Conservation (phyloP, 495 filamentous ascomycete species). For the Lentithecium fluviatile region DNA sequence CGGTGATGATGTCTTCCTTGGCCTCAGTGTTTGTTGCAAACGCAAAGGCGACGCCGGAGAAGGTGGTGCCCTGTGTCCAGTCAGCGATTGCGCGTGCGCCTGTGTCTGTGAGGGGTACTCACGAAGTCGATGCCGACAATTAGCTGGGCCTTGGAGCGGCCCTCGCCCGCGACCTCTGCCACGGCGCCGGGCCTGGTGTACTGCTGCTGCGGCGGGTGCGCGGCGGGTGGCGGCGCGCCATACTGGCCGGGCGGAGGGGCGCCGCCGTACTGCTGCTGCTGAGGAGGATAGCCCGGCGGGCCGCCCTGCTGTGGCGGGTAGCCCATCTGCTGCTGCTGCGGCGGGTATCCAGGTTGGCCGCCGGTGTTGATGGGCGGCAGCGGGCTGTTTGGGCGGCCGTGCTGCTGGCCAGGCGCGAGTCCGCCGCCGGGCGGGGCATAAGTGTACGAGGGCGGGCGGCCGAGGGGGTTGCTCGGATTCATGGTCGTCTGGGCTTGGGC, state of each 20-base stretch:
- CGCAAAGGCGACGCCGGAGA: slow-evolving; percentile 72
- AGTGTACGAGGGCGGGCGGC: slow-evolving; percentile 46
- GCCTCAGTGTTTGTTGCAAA: slow-evolving; percentile 75
- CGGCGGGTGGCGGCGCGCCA: slow-evolving; percentile 23
- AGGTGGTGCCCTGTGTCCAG: slow-evolving; percentile 62
- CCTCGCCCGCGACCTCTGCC: slow-evolving; percentile 83
- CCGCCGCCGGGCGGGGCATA: slow-evolving; percentile 41
- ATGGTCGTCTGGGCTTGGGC: slow-evolving; percentile 28
- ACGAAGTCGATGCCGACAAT: slow-evolving; percentile 84
- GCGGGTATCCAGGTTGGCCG: slow-evolving; percentile 16
- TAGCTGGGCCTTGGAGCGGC: slow-evolving; percentile 74
- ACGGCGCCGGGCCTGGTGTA: slow-evolving; percentile 45
- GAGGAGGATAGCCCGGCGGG: slow-evolving; percentile 39
- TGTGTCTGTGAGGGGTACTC: slow-evolving; percentile 40
- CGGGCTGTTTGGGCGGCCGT: slow-evolving; percentile 40
- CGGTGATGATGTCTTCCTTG: slow-evolving; percentile 76
- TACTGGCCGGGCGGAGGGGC: slow-evolving; percentile 19
- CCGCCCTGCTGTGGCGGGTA: slow-evolving; percentile 31
- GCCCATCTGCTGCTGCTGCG: slow-evolving; percentile 22
- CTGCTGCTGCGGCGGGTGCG: slow-evolving; percentile 12
- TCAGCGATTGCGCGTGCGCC: slow-evolving; percentile 25
- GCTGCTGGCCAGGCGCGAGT: slow-evolving; percentile 34
- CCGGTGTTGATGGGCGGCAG: slow-evolving; percentile 37
- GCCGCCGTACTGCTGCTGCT: slow-evolving; percentile 33
- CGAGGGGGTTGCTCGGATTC: slow-evolving; percentile 43